Evolutionary conservation across 306 rosid species (phyloP).

Genomic region (Chamaecrista fasciculata): DNA sequence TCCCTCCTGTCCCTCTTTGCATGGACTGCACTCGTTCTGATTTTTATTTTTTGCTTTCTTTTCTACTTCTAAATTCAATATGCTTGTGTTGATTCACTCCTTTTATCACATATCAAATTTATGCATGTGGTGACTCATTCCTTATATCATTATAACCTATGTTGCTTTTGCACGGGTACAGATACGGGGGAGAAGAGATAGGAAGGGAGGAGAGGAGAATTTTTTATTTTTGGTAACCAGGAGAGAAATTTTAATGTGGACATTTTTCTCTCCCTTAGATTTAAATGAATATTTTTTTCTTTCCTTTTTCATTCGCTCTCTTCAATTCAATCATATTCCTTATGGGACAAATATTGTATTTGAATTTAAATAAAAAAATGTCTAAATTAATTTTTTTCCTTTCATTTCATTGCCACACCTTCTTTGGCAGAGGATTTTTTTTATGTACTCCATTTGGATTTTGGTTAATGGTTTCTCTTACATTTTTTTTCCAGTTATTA

Average conservation of each 20-base stretch:
- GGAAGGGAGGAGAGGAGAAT: neutral
- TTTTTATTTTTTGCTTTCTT: neutral
- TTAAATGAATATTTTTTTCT: too few species aligned
- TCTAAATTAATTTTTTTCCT: neutral
- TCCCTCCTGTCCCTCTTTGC: conserved; percentile 19
- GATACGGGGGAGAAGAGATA: neutral
- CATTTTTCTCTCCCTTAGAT: neutral
- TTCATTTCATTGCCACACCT: neutral
- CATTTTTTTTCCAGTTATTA: too few species aligned
- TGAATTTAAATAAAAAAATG: neutral
- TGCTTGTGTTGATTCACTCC: conserved; percentile 9
- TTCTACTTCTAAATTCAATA: conserved; percentile 7
- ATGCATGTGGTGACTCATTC: conserved; percentile 2
- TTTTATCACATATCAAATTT: neutral
- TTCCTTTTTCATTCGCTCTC: too few species aligned
- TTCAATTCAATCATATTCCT: too few species aligned
- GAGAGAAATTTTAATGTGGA: neutral
- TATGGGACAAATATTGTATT: neutral
- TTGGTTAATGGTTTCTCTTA: too few species aligned
- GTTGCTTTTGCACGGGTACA: too few species aligned
- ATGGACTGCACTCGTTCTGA: neutral
- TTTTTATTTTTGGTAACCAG: too few species aligned
- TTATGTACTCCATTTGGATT: too few species aligned
- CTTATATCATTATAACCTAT: neutral
- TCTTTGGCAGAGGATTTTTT: too few species aligned